Base-by-base conservation (phyloP, 1,284 basidiomycete genomes). In the Phlebopus sp. region DNA sequence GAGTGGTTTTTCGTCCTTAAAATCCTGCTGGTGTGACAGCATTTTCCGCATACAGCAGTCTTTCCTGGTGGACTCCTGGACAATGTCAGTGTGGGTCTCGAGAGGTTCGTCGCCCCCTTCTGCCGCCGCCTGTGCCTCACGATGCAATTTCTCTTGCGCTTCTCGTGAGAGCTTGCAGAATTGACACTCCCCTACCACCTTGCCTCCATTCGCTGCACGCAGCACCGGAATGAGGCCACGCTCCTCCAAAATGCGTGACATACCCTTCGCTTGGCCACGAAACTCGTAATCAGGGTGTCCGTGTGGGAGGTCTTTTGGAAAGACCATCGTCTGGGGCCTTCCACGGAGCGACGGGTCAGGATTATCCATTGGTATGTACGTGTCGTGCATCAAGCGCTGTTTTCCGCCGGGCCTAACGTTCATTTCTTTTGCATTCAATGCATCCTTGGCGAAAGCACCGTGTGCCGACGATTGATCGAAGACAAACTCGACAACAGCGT, bases 181-280 rank as follows among this genome's bases (percentile, higher is more conserved):
- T 17, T 31, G 6, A n/a, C 42, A 51, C 14, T 51, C 50, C 4
- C 46, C 46, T 1, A 51, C 30, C 2, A 32, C 42, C 23, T 48
- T 44, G 2, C 37, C 38, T 9, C 25, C n/a, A 27, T 51, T 51
- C 3, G 19, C 38, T 21, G 21, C 21, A 23, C 21, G 21, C 21
- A 23, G 21, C 21, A 23, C 21, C 6, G 21, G 4, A 23, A 23
- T 23, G 21, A 23, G 21, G 21, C 60, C 60, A 1, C 60, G 47
- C 42, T 70, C 68, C 29, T 59, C 50, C 2, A 72, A 51, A 30
- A 72, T 62, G 0, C 43, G 15, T 0, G 51, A 56, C 69, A 72
- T 72, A n/a, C n/a, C 70, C 53, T 72, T 71, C 57, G 70, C 69
- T 4, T 54, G 32, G 0, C 68, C 66, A 3, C 52, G 50, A 6